Percentiles rank a stretch among this genome's conserved stretches.
Evolutionary conservation across 805 yeast genomes (phyloP).

Genomic region (Nakazawaea wickerhamii): DNA sequence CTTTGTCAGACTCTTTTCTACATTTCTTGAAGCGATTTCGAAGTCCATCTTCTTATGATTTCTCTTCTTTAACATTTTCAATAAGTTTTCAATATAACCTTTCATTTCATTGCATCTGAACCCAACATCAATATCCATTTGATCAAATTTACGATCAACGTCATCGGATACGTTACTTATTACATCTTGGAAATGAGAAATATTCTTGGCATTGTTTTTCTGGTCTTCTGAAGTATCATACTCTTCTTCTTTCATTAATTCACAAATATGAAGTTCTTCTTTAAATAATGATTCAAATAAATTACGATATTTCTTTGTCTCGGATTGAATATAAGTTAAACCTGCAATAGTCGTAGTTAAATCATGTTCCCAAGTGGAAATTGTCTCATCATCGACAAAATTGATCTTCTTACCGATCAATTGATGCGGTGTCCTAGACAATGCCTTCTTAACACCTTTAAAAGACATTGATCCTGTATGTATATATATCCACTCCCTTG

Average conservation of each 20-base stretch:
- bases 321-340: constrained; percentile 31
- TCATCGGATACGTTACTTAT: constrained; percentile 21
- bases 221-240: constrained; percentile 18
- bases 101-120: constrained; percentile 35
- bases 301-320: constrained; percentile 25
- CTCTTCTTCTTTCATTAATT: constrained; percentile 19
- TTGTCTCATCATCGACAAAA: constrained; percentile 32
- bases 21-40: constrained; percentile 31
- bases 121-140: constrained; percentile 24
- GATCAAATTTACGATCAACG: constrained; percentile 19
- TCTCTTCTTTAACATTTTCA: constrained; percentile 39
- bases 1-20: constrained; percentile 33
- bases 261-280: constrained; percentile 22
- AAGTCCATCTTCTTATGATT: constrained; percentile 37
- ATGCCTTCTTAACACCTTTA: constrained; percentile 31
- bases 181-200: constrained; percentile 23
- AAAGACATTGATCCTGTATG: constrained; percentile 20
- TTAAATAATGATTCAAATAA: constrained; percentile 23
- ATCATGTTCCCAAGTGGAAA: constrained; percentile 40
- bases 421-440: constrained; percentile 31
- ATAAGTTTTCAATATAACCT: constrained; percentile 28
- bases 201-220: constrained; percentile 26
- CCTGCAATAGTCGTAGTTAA: constrained; percentile 37
- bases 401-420: constrained; percentile 24
- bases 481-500: not conserved